Conservation (phyloP, 106 monocot genomes). For the Cymbidium sinense region DNA sequence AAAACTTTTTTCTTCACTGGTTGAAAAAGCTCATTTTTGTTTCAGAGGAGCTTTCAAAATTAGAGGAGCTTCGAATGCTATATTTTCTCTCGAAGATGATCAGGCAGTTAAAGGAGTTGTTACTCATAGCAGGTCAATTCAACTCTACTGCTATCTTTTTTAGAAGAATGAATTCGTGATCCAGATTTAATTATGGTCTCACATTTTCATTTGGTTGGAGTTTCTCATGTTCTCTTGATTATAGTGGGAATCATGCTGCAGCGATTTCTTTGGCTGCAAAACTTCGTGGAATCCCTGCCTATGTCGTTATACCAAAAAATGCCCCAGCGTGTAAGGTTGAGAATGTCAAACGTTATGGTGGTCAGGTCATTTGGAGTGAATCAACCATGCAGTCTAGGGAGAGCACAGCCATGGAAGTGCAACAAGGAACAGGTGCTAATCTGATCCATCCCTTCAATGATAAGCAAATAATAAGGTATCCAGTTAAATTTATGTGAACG, state of each 20-base stretch:
- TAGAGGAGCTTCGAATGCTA: constrained; percentile 92
- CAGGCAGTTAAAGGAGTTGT: constrained; percentile 80
- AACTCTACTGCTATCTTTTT: neutral
- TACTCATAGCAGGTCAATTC: constrained; percentile 88
- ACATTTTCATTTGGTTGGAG: neutral
- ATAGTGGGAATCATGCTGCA: constrained; percentile 97
- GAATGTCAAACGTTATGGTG: constrained; percentile 90
- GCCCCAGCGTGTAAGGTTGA: constrained; percentile 92
- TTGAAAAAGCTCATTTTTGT: neutral
- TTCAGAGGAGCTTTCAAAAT: constrained; percentile 89
- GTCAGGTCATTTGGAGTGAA: constrained; percentile 82
- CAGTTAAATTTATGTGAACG: neutral
- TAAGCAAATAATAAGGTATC: constrained; percentile 68
- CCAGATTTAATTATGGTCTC: neutral
- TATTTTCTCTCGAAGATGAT: constrained; percentile 65
- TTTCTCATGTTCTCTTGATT: constrained; percentile 7
- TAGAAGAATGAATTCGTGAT: neutral
- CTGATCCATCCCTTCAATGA: constrained; percentile 95
- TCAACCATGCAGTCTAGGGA: constrained; percentile 69
- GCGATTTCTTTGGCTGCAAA: constrained; percentile 88
- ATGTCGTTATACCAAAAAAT: constrained; percentile 84
- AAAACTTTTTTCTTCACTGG: neutral
- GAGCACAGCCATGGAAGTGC: constrained; percentile 47
- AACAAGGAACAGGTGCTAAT: constrained; percentile 79
- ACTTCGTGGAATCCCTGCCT: constrained; percentile 84